Percentiles rank a stretch among this genome's conserved stretches.
Conservation (phyloP, 495 filamentous ascomycete species). For the Haplographium delicatum region DNA sequence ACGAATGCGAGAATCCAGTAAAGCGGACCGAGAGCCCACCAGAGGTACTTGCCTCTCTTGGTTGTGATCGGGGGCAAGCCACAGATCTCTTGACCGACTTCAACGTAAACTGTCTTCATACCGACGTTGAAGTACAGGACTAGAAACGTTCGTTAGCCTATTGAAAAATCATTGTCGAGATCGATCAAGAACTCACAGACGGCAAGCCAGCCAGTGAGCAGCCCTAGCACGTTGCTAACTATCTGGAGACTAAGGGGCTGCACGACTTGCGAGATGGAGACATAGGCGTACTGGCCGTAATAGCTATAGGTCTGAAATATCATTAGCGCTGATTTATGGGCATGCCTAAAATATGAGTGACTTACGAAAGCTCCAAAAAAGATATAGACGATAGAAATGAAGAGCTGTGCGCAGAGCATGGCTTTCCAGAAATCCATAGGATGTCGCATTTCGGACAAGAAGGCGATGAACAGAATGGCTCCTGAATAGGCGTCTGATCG, state of each 20-base stretch:
- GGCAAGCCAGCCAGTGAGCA: conserved; percentile 43
- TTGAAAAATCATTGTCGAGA: background rate
- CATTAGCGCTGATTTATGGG: too few species aligned
- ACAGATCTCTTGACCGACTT: conserved; percentile 49
- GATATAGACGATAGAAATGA: conserved; percentile 48
- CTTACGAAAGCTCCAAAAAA: conserved; percentile 46
- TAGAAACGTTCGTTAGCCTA: background rate
- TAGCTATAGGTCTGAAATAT: conserved; percentile 34
- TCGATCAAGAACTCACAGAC: background rate
- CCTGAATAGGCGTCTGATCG: conserved; percentile 45
- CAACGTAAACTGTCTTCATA: conserved; percentile 54
- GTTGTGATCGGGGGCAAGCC: conserved; percentile 41
- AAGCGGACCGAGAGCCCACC: conserved; percentile 43
- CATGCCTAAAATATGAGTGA: background rate
- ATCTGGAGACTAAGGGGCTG: conserved; percentile 42
- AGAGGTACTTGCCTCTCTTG: conserved; percentile 44
- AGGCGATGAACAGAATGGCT: conserved; percentile 55
- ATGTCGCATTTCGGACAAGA: conserved; percentile 59
- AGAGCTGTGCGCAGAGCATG: conserved; percentile 48
- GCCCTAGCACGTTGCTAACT: conserved; percentile 44
- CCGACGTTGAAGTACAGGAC: conserved; percentile 56
- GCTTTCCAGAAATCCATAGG: conserved; percentile 57
- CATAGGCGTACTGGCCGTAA: conserved; percentile 45
- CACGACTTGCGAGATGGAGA: conserved; percentile 39
- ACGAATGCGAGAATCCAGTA: conserved; percentile 52